Evolutionary conservation across 352 stramenopile species (phyloP), one percentile per base, ranked within the genome.

Genomic region (Globisporangium uncinulatum): DNA sequence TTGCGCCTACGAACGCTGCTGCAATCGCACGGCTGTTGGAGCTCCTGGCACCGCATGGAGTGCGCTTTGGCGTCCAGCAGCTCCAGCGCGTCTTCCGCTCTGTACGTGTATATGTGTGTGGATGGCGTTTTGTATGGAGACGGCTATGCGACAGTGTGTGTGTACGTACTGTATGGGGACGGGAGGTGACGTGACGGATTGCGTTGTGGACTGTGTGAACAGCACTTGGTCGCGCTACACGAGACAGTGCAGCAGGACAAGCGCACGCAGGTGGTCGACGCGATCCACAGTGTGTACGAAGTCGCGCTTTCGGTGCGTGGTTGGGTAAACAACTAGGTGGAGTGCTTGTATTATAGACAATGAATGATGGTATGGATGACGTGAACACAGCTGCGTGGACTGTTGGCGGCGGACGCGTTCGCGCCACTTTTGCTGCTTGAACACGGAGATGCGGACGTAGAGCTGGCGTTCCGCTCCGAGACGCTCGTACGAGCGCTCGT

Each of bases 401-500:
- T 74, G 66, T 4, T 83, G 54, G 47, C 61, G 37, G 59, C 68
- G 9, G 29, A 31, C 0, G 49, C 63, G 0, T 52, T 72, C n/a
- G 37, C 57, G 1, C 44, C 71, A 19, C 24, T 61, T 5, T 29
- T 87, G 52, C 61, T 90, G 29, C 62, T 77, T 6, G 59, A 69
- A 17, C 54, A 53, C n/a, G 69, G 51, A 41, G 51, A 29, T 29
- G 24, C 70, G 17, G 62, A 69, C 3, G 20, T 70, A 6, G 69
- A 77, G 56, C 31, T 72, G 47, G 32, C 43, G 9, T 43, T 70
- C 10, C 62, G 66, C 5, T 42, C 61, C 4, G 51, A 75, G 0
- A 74, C 79, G 13, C 46, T 93, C 11, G n/a, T 86, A 24, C 71
- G 65, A n/a, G 58, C 63, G 0, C 64, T 93, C 3, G 54, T 79